A percentile compares a stretch with the other conserved stretches of the same genome.
phyloP scores from a whole-genome alignment of 352 stramenopile species.

The Aphanomyces euteiches region DNA sequence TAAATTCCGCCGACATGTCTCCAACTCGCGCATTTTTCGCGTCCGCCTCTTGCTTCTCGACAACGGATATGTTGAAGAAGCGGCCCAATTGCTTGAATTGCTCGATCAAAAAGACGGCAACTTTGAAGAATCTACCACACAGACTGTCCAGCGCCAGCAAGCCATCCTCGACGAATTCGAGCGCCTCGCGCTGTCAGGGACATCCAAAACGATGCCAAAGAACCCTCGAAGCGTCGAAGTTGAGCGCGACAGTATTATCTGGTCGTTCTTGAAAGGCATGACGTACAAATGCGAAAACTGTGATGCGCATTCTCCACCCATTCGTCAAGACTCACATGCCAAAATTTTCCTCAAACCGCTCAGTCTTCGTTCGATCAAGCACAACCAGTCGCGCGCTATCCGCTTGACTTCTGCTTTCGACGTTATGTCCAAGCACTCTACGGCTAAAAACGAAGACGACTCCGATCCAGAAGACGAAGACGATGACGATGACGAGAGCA shows the following conservation, averaged over 20 bases:
- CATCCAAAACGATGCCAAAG: conserved; percentile 37
- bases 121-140: conserved; percentile 67
- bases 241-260: conserved; percentile 67
- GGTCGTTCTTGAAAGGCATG: conserved; percentile 90
- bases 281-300: conserved; percentile 97
- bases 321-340: conserved; percentile 96
- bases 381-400: conserved; percentile 80
- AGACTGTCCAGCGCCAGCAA: conserved; percentile 75
- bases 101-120: conserved; percentile 84
- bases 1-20: conserved; percentile 87
- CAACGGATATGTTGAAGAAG: conserved; percentile 81
- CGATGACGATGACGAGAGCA: conserved; percentile 45
- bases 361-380: conserved; percentile 69
- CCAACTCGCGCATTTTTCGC: conserved; percentile 70
- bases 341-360: conserved; percentile 97
- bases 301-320: conserved; percentile 88
- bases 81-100: conserved; percentile 65
- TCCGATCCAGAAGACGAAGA: conserved; percentile 77
- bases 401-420: conserved; percentile 77
- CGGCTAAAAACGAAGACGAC: conserved; percentile 45
- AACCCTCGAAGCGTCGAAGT: conserved; percentile 67
- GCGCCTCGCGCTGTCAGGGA: conserved; percentile 66
- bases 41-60: conserved; percentile 92
- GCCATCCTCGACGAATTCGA: conserved; percentile 88
- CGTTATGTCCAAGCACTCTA: conserved; percentile 71